Conservation (phyloP, 331 rosid genomes). For the Saraca asoca region DNA sequence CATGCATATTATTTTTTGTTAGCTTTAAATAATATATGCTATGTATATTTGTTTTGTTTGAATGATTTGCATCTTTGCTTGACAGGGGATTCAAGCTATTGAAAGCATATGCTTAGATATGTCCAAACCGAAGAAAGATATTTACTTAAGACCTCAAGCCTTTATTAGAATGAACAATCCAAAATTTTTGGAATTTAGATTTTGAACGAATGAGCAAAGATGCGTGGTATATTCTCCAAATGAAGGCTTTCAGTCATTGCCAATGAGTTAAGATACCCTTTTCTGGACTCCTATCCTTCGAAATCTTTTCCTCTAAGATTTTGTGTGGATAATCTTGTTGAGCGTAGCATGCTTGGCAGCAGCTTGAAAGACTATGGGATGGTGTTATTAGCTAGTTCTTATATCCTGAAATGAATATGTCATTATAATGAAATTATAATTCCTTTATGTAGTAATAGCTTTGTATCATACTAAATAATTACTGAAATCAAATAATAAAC, state of each 20-base stretch:
- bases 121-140: neutral
- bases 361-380: slow-evolving; percentile 1
- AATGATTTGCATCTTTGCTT: neutral
- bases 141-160: neutral
- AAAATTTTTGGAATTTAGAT: slow-evolving; percentile 14
- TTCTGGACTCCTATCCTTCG: neutral
- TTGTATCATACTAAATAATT: too few relatives aligned
- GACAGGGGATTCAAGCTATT: neutral
- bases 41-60: neutral
- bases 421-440: too few relatives aligned
- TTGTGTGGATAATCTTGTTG: neutral
- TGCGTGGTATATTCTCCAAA: neutral
- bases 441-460: too few relatives aligned
- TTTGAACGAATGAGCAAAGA: too few relatives aligned
- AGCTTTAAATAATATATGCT: too few relatives aligned
- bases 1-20: too few relatives aligned
- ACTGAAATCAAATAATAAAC: too few relatives aligned
- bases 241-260: neutral
- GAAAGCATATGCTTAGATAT: slow-evolving; percentile 22
- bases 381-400: too few relatives aligned
- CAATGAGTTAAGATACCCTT: neutral
- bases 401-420: too few relatives aligned
- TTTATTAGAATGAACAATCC: too few relatives aligned
- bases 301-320: neutral
- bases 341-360: neutral